These are phyloP conservation scores for Glomus cerebriforme DNA, from an alignment of 192 early-diverging fungal species.

Conservation along the genomic window DNA sequence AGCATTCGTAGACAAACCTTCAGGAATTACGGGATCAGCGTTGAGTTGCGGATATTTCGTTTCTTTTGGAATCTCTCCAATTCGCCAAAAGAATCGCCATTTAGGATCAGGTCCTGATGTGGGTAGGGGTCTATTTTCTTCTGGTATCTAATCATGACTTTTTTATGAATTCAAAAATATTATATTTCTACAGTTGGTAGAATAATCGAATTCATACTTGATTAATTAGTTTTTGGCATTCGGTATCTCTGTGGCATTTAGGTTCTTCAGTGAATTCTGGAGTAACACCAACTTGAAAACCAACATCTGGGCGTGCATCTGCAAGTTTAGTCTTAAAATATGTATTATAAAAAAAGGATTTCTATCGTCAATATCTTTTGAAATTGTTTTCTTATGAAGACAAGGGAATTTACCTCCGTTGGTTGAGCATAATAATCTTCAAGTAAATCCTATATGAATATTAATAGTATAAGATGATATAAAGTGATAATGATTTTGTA, in stretches of 20 bases:
- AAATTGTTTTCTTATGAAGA: neutral
- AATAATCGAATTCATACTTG: slow-evolving; percentile 31
- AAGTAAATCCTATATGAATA: slow-evolving; percentile 54
- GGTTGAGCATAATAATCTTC: slow-evolving; percentile 74
- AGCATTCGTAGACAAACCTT: slow-evolving; percentile 35
- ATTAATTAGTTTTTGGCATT: slow-evolving; percentile 58
- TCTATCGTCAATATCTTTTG: neutral
- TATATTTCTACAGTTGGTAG: neutral
- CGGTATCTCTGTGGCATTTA: slow-evolving; percentile 59
- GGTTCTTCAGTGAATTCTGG: slow-evolving; percentile 71
- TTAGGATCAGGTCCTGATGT: slow-evolving; percentile 66
- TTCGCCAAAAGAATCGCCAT: slow-evolving; percentile 75
- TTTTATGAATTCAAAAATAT: neutral
- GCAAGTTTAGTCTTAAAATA: slow-evolving; percentile 51
- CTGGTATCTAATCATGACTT: slow-evolving; percentile 43
- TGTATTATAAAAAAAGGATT: too few relatives aligned
- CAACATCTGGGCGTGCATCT: slow-evolving; percentile 64
- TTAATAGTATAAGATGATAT: neutral
- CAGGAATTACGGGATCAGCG: slow-evolving; percentile 64
- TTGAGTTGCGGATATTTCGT: slow-evolving; percentile 66
- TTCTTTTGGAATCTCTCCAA: slow-evolving; percentile 54
- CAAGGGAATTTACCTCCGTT: slow-evolving; percentile 38
- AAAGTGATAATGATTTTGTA: neutral
- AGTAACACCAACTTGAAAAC: slow-evolving; percentile 61
- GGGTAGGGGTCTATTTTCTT: slow-evolving; percentile 56